These are phyloP conservation scores for Arachis hypogaea DNA, from an alignment of 306 rosid species.

Conservation along the genomic window DNA sequence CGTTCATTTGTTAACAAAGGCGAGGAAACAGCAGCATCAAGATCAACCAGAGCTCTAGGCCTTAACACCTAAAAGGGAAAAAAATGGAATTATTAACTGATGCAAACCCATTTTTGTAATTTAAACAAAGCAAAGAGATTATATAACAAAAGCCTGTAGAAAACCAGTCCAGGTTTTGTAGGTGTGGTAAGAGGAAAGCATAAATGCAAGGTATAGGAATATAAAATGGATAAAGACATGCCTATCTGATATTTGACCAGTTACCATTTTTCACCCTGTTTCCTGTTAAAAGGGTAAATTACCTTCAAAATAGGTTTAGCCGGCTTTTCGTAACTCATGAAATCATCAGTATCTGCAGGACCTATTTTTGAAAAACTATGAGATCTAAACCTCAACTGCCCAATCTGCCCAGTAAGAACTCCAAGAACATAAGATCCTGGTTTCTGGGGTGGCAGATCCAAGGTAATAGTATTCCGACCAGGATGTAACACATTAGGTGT, in stretches of 20 bases:
- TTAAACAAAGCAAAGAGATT: conserved; percentile 9
- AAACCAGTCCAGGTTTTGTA: conserved; percentile 25
- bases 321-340: conserved; percentile 98
- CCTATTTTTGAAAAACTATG: conserved; percentile 95
- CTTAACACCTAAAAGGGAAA: conserved; percentile 67
- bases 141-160: conserved; percentile 19
- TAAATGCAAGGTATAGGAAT: conserved; percentile 31
- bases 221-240: conserved; percentile 21
- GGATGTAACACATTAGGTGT: conserved; percentile 78
- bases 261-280: conserved; percentile 23
- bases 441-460: conserved; percentile 92
- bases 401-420: conserved; percentile 94
- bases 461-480: conserved; percentile 86
- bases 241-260: conserved; percentile 21
- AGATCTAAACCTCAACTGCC: conserved; percentile 88
- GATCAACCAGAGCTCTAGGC: conserved; percentile 95
- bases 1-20: conserved; percentile 90
- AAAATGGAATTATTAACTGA: conserved; percentile 33
- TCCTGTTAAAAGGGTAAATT: conserved; percentile 36
- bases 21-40: conserved; percentile 87
- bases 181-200: conserved; percentile 34
- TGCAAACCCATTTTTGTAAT: conserved; percentile 5
- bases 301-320: conserved; percentile 95
- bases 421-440: conserved; percentile 99
- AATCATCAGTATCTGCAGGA: conserved; percentile 90